Percentiles rank a stretch among this genome's conserved stretches.
phyloP scores from a whole-genome alignment of 768 basidiomycete species.

The Mycena maculata region DNA sequence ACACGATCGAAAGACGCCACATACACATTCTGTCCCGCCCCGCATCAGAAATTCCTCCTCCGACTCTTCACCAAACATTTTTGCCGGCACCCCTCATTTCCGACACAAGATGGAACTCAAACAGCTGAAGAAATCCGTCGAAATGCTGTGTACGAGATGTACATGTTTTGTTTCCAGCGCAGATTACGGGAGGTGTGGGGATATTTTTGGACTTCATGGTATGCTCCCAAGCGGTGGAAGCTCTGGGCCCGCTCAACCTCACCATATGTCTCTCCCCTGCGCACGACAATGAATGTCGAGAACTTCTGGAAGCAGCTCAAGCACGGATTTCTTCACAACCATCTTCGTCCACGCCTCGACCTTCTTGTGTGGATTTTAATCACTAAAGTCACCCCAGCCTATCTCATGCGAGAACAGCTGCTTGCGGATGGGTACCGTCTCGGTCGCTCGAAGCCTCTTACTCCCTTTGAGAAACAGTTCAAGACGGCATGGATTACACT shows the following conservation, averaged over 20 bases:
- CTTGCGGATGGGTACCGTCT: constrained; percentile 32
- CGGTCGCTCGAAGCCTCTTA: constrained; percentile 38
- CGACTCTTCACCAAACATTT: constrained; percentile 43
- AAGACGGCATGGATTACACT: constrained; percentile 37
- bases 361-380: constrained; percentile 44
- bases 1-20: background rate
- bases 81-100: constrained; percentile 36
- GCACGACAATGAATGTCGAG: constrained; percentile 41
- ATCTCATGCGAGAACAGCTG: constrained; percentile 28
- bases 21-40: constrained; percentile 40
- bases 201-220: constrained; percentile 42
- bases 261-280: constrained; percentile 28
- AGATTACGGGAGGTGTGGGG: constrained; percentile 39
- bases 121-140: constrained; percentile 28
- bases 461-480: constrained; percentile 41
- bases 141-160: constrained; percentile 41
- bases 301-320: constrained; percentile 39
- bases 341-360: constrained; percentile 35
- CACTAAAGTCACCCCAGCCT: constrained; percentile 40
- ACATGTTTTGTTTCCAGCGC: constrained; percentile 30
- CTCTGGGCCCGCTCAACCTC: constrained; percentile 37
- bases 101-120: constrained; percentile 31
- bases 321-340: constrained; percentile 35
- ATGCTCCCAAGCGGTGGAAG: constrained; percentile 30
- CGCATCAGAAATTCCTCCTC: constrained; percentile 37